Percentiles rank a stretch among this genome's conserved stretches.
phyloP scores from a whole-genome alignment of 148 eudicot genomes.

The Euryodendron excelsum region DNA sequence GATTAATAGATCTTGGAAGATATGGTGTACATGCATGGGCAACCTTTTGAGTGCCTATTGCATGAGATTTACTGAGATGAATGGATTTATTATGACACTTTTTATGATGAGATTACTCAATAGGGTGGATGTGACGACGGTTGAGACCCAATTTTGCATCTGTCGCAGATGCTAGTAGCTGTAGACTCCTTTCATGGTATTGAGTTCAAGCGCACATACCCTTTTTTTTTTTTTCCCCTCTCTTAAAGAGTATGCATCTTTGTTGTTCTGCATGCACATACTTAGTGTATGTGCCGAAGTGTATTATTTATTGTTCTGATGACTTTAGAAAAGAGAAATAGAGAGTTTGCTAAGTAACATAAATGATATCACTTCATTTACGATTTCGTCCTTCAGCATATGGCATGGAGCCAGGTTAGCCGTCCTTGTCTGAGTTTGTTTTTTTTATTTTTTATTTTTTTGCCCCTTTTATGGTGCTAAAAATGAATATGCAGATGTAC shows the following conservation, averaged over 20 bases:
- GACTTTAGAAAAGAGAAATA: neutral
- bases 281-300: neutral
- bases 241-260: neutral
- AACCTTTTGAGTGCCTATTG: neutral
- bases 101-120: neutral
- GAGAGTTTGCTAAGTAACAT: neutral
- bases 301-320: neutral
- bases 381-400: no score
- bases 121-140: neutral
- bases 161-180: neutral
- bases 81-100: neutral
- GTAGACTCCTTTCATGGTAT: no score
- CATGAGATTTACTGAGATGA: neutral
- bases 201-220: neutral
- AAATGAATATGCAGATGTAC: no score
- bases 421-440: no score
- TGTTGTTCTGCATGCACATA: neutral
- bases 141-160: slow-evolving; percentile 15
- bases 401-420: no score
- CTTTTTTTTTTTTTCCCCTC: neutral
- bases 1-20: slow-evolving; percentile 37
- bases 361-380: no score
- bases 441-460: no score
- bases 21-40: neutral
- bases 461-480: no score